These are phyloP conservation scores for Stenogyne calaminthoides DNA, from an alignment of 305 asterid species.

Conservation along the genomic window DNA sequence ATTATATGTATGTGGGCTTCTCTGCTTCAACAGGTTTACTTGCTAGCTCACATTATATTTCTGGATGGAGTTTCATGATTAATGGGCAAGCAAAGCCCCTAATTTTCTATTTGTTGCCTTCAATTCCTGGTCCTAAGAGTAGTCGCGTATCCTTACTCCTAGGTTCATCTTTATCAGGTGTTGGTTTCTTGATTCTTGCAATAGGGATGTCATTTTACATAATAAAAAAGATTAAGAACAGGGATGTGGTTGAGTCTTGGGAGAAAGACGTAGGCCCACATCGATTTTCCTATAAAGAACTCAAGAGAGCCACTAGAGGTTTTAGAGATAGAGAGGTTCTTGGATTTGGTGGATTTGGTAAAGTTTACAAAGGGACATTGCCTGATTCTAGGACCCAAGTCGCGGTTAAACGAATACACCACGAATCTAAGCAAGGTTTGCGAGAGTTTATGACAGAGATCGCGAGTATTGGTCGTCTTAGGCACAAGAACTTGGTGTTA, in stretches of 20 bases:
- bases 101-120: constrained; percentile 41
- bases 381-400: constrained; percentile 32
- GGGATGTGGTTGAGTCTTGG: constrained; percentile 56
- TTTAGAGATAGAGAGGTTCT: constrained; percentile 48
- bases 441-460: constrained; percentile 48
- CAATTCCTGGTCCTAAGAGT: constrained; percentile 34
- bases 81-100: constrained; percentile 43
- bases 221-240: constrained; percentile 32
- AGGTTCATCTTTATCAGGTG: constrained; percentile 23
- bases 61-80: constrained; percentile 64
- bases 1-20: constrained; percentile 68
- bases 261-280: constrained; percentile 54
- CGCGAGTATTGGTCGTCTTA: constrained; percentile 44
- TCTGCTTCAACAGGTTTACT: constrained; percentile 70
- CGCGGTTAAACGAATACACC: constrained; percentile 47
- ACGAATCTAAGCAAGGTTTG: constrained; percentile 49
- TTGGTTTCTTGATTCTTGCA: constrained; percentile 27
- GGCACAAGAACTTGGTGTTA: constrained; percentile 49
- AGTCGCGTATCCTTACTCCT: constrained; percentile 22
- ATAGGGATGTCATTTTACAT: constrained; percentile 10
- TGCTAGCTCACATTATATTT: constrained; percentile 66
- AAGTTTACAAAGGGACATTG: constrained; percentile 53
- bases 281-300: constrained; percentile 53
- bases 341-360: constrained; percentile 62
- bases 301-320: constrained; percentile 53